phyloP scores from a whole-genome alignment of 2,329 filamentous ascomycete species.

The Aspergillus felis region DNA sequence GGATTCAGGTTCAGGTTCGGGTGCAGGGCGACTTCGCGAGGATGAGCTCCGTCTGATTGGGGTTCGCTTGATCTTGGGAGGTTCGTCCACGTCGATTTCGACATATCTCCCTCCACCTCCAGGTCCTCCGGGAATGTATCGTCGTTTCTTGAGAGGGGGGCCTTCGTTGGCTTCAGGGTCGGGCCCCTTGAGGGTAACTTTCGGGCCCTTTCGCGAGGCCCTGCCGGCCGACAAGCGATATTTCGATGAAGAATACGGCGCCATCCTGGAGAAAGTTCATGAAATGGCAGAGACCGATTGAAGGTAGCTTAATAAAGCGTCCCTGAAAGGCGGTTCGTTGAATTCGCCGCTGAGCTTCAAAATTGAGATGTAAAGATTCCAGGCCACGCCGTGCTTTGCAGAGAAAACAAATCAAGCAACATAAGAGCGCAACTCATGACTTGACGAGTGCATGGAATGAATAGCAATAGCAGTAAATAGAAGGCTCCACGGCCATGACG shows the following conservation, averaged over 20 bases:
- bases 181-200: conserved; percentile 28
- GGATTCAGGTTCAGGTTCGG: neutral
- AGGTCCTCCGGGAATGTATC: conserved; percentile 81
- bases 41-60: conserved; percentile 42
- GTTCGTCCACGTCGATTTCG: conserved; percentile 65
- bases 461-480: neutral
- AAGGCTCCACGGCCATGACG: neutral
- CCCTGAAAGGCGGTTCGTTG: conserved; percentile 4
- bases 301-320: neutral
- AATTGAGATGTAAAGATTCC: conserved; percentile 5
- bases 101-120: conserved; percentile 82
- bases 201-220: conserved; percentile 27
- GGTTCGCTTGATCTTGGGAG: conserved; percentile 39
- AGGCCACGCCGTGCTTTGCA: conserved; percentile 5
- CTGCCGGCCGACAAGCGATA: conserved; percentile 22
- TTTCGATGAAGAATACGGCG: conserved; percentile 27
- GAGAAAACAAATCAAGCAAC: conserved; percentile 3
- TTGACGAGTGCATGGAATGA: neutral
- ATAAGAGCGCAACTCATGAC: conserved; percentile 11
- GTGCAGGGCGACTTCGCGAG: conserved; percentile 52
- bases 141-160: conserved; percentile 65
- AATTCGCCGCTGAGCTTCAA: conserved; percentile 13
- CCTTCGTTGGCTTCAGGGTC: conserved; percentile 42
- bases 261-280: conserved; percentile 21
- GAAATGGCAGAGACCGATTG: neutral